Evolutionary conservation across 23 red algal species (phyloP), one percentile per base, ranked within the genome.

Genomic region (Gracilaria gracilis): DNA sequence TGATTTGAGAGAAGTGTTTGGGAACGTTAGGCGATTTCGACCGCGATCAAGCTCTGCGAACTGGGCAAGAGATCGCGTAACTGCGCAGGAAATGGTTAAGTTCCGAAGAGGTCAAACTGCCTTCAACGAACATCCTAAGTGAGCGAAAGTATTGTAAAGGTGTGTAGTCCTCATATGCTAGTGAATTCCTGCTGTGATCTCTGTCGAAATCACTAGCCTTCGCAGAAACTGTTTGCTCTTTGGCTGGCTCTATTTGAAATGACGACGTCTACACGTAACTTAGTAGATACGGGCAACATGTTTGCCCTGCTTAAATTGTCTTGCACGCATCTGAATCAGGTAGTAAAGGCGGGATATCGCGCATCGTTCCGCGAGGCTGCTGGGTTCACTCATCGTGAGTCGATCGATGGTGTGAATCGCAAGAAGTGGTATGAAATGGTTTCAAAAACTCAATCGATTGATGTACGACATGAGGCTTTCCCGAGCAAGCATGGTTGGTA

Each of bases 11-110:
- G 70, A 64, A 25, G 75, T 91, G n/a, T 91, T 91, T 59, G 59
- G 73, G 0, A 67, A 81, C 14, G 62, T 67, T 34, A 37, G 88
- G 36, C 34, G 59, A 4, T 91, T 72, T 67, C 9, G 88, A 74
- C 20, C 76, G 21, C 66, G 88, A 13, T 46, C 42, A 14, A 75
- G 70, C 42, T 82, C 76, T 91, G 88, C 71, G 23, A 61, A 82
- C 42, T 91, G 88, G 88, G 46, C 88, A 20, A 91, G 37, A 57
- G 88, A 91, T 75, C 66, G 78, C 14, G 65, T 91, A 19, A 91
- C 88, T 5, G 59, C 75, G 12, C 57, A 81, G 8, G 88, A 91
- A 74, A 75, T 80, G 78, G 66, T 91, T 76, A 57, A 66, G 39
- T 89, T 75, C 71, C 67, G 67, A 44, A 89, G 80, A 50, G 28